Base-by-base conservation (phyloP, 352 stramenopile species). In the Phytophthora lateralis region DNA sequence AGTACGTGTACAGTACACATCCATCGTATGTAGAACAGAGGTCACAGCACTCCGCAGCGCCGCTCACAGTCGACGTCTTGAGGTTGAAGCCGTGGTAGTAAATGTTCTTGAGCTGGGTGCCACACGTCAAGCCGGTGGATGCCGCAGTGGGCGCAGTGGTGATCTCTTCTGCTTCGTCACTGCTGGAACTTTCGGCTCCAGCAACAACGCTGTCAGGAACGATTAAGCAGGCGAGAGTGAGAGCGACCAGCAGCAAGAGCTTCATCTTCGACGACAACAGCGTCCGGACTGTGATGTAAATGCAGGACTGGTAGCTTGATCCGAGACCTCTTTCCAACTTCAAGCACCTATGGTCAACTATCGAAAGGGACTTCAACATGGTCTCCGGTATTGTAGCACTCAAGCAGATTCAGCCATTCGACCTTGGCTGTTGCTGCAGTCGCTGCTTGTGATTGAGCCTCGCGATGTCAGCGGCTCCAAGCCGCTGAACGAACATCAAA, bases 1-100 rank as follows among this genome's bases (percentile, higher is more conserved):
- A 66, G 47, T 73, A 81, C 41, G 72, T 82, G 69, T 81, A 84
- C 34, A 75, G 29, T 54, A 74, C 71, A 44, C 75, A 82, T 12
- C 69, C 75, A 3, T 26, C 11, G 18, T 69, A 76, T 3, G 29
- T 44, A 35, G 60, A 24, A 27, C 69, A 78, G 37, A 73, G 52
- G 20, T 53, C 38, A 29, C 76, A 85, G 47, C 76, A 85, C 27
- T 69, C 58, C 5, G 44, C 60, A 6, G 63, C 46, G 21, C 55
- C 34, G 32, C 44, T 41, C 29, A 74, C 50, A 8, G 48, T 53
- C 42, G 56, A 55, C 11, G 57, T 71, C 17, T 61, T 18, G 10
- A 81, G 60, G 42, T 81, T 75, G 32, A 65, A 69, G 35, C 66
- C 69, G 47, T 75, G 55, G 54, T 69, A 78, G 41, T 71, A 72